phyloP scores from a whole-genome alignment of 176 grass and related monocot genomes.

The Cenchrus fungigraminus region DNA sequence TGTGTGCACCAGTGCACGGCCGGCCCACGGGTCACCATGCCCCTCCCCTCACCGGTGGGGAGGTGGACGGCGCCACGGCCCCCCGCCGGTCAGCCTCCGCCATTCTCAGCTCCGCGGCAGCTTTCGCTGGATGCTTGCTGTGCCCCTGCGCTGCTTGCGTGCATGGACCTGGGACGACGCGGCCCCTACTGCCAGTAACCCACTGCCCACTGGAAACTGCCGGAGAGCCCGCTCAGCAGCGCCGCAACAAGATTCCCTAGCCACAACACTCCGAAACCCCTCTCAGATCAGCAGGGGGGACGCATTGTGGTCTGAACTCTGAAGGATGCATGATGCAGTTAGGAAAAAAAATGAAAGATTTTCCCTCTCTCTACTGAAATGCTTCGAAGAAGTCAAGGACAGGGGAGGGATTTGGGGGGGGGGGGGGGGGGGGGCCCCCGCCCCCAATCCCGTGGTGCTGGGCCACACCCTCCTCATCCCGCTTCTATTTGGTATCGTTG shows the following conservation, averaged over 20 bases:
- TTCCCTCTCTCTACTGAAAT: no score
- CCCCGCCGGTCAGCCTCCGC: not conserved
- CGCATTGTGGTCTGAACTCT: not conserved
- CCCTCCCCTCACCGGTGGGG: no score
- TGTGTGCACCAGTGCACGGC: not conserved
- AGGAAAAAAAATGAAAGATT: no score
- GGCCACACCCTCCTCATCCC: not conserved
- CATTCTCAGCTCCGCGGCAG: not conserved
- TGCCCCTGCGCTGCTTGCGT: not conserved
- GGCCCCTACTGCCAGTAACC: not conserved
- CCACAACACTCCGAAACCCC: not conserved
- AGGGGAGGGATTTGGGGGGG: not conserved
- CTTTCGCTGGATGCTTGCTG: not conserved
- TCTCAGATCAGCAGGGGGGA: not conserved
- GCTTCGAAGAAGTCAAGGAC: not conserved
- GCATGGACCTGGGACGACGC: not conserved
- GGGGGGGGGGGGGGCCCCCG: no score
- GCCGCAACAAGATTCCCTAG: not conserved
- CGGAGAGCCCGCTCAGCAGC: not conserved
- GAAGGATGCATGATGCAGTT: not conserved
- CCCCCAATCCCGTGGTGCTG: not conserved
- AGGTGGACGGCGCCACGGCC: not conserved
- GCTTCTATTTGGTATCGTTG: constrained; percentile 29
- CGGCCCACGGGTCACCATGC: not conserved
- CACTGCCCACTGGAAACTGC: not conserved